Conservation (phyloP, 2,329 filamentous ascomycete species). For the Didymella segeticola region DNA sequence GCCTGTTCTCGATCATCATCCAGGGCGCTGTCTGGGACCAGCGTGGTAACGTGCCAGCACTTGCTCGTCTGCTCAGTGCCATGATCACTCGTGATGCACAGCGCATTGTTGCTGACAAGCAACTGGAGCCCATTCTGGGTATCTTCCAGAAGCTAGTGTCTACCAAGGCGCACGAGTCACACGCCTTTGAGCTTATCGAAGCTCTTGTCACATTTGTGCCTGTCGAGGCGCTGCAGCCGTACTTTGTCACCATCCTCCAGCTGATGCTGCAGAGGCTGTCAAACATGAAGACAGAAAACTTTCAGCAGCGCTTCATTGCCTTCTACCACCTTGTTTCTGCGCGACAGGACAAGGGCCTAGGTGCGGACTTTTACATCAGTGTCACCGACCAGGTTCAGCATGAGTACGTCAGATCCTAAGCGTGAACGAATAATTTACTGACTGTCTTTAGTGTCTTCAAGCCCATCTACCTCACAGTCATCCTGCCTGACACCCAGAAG, state of each 20-base stretch:
- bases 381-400: slow-evolving; percentile 83
- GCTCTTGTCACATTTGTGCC: slow-evolving; percentile 76
- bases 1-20: slow-evolving; percentile 78
- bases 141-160: slow-evolving; percentile 92
- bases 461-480: slow-evolving; percentile 83
- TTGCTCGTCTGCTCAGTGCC: slow-evolving; percentile 82
- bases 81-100: slow-evolving; percentile 80
- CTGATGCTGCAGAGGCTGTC: slow-evolving; percentile 77
- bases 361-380: slow-evolving; percentile 88
- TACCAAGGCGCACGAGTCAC: slow-evolving; percentile 81
- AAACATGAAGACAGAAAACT: slow-evolving; percentile 80
- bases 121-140: slow-evolving; percentile 86
- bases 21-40: slow-evolving; percentile 88
- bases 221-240: slow-evolving; percentile 74
- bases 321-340: slow-evolving; percentile 95
- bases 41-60: slow-evolving; percentile 89
- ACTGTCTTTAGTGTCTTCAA: slow-evolving; percentile 69
- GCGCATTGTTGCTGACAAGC: slow-evolving; percentile 77
- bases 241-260: slow-evolving; percentile 80
- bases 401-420: slow-evolving; percentile 52
- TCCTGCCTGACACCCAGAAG: slow-evolving; percentile 88
- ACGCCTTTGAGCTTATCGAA: slow-evolving; percentile 91
- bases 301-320: slow-evolving; percentile 85
- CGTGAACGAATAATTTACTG: slow-evolving; percentile 15
- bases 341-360: slow-evolving; percentile 78